Conservation (phyloP, 495 filamentous ascomycete species). For the Halenospora varia region DNA sequence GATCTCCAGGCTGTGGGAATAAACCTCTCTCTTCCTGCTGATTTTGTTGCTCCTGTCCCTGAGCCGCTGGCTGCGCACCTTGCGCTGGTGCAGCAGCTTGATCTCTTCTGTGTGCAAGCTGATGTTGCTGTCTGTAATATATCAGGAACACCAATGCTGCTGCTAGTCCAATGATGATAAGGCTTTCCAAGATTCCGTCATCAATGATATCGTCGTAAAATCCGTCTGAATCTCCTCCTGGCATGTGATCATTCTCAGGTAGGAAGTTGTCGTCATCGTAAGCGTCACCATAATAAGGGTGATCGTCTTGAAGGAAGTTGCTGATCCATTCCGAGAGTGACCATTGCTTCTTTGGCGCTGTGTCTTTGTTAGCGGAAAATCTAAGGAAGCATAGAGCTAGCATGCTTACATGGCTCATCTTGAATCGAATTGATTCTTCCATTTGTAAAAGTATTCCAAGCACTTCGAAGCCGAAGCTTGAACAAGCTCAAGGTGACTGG, state of each 20-base stretch:
- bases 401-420: constrained; percentile 81
- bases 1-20: constrained; percentile 69
- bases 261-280: constrained; percentile 52
- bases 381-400: too few relatives aligned
- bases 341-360: constrained; percentile 64
- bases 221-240: constrained; percentile 50
- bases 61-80: constrained; percentile 21
- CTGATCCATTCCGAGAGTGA: constrained; percentile 79
- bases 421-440: constrained; percentile 87
- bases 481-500: constrained; percentile 85
- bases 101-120: constrained; percentile 36
- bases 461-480: constrained; percentile 78
- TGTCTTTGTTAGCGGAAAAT: constrained; percentile 21
- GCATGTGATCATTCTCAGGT: constrained; percentile 49
- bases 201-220: constrained; percentile 70
- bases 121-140: constrained; percentile 77
- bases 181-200: constrained; percentile 73
- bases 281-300: constrained; percentile 53
- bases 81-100: constrained; percentile 34
- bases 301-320: constrained; percentile 76
- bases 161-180: constrained; percentile 76
- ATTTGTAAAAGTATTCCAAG: constrained; percentile 90
- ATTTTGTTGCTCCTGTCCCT: constrained; percentile 17
- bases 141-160: constrained; percentile 72
- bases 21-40: constrained; percentile 55